Evolutionary conservation across 257 asterid species (phyloP).

Genomic region (Gardenia jasminoides): DNA sequence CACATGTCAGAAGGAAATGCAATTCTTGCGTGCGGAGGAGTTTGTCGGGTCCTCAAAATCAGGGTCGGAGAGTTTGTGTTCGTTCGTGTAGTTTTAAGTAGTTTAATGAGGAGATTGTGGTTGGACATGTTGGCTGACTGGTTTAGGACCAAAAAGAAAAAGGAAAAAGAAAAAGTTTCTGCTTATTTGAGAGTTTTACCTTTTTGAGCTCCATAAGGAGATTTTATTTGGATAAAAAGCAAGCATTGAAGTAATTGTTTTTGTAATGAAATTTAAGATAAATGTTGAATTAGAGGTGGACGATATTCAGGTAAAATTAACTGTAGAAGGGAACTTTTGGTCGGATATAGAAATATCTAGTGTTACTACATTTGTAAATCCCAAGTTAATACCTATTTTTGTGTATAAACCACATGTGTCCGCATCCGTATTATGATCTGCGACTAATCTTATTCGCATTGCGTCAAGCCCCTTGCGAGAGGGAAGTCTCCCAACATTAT

Average conservation of each 20-base stretch:
- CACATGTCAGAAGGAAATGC: slow-evolving; percentile 14
- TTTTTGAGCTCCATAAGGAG: not conserved
- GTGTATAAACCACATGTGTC: no score
- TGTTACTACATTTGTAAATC: not conserved
- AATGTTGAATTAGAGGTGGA: not conserved
- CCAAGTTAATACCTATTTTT: no score
- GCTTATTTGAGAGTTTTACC: not conserved
- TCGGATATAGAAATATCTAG: not conserved
- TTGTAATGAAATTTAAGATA: not conserved
- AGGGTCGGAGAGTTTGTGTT: slow-evolving; percentile 2
- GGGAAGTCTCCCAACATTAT: no score
- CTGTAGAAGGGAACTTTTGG: not conserved
- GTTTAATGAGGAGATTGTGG: no score
- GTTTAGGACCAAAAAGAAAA: no score
- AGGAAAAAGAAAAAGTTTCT: not conserved
- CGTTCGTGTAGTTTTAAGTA: not conserved
- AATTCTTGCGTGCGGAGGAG: not conserved
- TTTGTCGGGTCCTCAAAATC: slow-evolving; percentile 4
- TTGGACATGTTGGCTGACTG: not conserved
- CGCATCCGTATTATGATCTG: no score
- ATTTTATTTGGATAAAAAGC: not conserved
- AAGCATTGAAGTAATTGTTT: not conserved
- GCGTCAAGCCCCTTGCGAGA: no score
- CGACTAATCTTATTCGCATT: no score
- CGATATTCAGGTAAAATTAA: not conserved